Evolutionary conservation across 345 rosid species (phyloP), one percentile per base, ranked within the genome.

Genomic region (Citrus trifoliata): DNA sequence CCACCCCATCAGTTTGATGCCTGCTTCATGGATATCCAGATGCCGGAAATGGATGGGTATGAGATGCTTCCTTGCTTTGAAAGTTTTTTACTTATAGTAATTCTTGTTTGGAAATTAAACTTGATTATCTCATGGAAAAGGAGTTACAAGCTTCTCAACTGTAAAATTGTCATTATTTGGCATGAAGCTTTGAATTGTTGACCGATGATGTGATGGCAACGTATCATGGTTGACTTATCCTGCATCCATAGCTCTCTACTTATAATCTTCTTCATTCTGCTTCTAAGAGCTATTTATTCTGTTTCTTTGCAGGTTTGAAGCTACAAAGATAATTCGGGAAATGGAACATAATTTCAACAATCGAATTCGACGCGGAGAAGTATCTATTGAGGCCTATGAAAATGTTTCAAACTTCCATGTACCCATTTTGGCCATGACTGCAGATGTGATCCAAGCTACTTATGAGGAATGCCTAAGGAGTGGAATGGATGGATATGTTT

Each of bases 21-120:
- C 42, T 95, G 99, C 87, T 95, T 95, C 89, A 95, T 95, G 99
- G 99, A 95, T 84, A 92, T 95, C 80, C 99, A 95, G 80, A 95
- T 95, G 99, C 99, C 99, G 32, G 90, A 86, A 86, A 93, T 93
- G 97, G 98, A 95, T 76, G 99, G 99, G 99, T 95, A 93, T 78
- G 88, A 70, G 30, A 38, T 60, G 2, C 28, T 38, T 51, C 61
- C 37, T 18, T 70, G 62, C 51, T n/a, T 76, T 63, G 64, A 19
- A 14, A 40, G 16, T 42, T 62, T 66, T 46, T 74, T 56, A 7
- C 38, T 28, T 76, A 5, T 22, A 73, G 27, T 21, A 71, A 71
- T 53, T 80, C 30, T 73, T 64, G 32, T 67, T 73, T 13, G 25
- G 14, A 61, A 67, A 48, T 71, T 75, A 13, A 64, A 21, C 60